Conservation (phyloP, 108 stramenopile species). For the Cyclostephanos tholiformis region DNA sequence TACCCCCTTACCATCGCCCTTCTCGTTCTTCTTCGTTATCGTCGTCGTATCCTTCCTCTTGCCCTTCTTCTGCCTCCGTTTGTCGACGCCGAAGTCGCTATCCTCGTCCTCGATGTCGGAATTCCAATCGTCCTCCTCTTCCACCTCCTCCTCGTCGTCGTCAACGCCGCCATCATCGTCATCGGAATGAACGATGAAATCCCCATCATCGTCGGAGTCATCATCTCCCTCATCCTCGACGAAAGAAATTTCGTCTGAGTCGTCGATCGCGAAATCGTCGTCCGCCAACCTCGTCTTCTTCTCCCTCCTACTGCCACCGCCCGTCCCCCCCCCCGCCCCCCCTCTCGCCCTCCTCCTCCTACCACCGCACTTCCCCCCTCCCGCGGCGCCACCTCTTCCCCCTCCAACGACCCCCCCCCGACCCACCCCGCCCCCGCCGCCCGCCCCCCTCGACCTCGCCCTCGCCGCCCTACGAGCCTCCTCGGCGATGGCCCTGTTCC, state of each 20-base stretch:
- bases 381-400: constrained; percentile 13
- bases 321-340: not conserved
- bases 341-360: constrained; percentile 22
- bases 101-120: constrained; percentile 53
- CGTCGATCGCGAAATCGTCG: constrained; percentile 18
- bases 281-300: constrained; percentile 1
- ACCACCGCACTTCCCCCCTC: constrained; percentile 18
- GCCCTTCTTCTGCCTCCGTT: constrained; percentile 7
- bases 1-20: not conserved
- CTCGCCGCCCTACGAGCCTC: constrained; percentile 4
- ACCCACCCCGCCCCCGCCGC: too few species aligned
- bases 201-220: constrained; percentile 47
- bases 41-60: constrained; percentile 23
- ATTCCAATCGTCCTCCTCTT: constrained; percentile 37
- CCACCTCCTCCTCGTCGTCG: constrained; percentile 24
- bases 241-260: not conserved
- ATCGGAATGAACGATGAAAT: constrained; percentile 40
- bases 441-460: too few species aligned
- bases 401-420: constrained; percentile 4
- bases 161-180: constrained; percentile 37
- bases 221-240: constrained; percentile 24
- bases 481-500: constrained; percentile 33
- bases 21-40: not conserved
- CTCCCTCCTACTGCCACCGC: constrained; percentile 2
- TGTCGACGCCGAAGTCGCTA: constrained; percentile 10